A percentile compares a stretch with the other conserved stretches of the same genome.
Conservation (phyloP, 2,329 filamentous ascomycete genomes). For the Epichloe sp. region DNA sequence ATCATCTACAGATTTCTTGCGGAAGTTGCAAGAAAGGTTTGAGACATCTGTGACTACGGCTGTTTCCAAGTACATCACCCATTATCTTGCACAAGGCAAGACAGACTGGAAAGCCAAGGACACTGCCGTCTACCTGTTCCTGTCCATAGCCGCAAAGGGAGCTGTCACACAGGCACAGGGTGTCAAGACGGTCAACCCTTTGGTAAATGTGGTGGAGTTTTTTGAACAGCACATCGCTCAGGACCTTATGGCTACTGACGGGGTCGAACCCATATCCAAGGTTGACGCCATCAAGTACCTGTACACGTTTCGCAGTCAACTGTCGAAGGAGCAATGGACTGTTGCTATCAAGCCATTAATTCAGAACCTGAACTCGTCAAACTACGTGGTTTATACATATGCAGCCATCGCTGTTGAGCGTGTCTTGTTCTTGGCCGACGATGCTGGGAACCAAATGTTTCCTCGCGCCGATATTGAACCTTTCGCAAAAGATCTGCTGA, state of each 20-base stretch:
- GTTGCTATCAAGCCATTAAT: conserved; percentile 80
- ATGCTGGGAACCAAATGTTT: conserved; percentile 65
- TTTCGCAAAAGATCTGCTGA: conserved; percentile 71
- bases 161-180: conserved; percentile 76
- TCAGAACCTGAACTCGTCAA: conserved; percentile 75
- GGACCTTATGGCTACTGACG: conserved; percentile 63
- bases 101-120: conserved; percentile 95
- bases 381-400: conserved; percentile 97
- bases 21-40: conserved; percentile 79
- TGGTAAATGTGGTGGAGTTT: conserved; percentile 84
- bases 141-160: conserved; percentile 87
- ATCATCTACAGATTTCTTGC: conserved; percentile 88
- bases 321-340: conserved; percentile 86
- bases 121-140: conserved; percentile 92
- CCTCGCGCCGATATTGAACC: conserved; percentile 64
- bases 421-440: conserved; percentile 71
- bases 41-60: conserved; percentile 73
- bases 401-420: conserved; percentile 94
- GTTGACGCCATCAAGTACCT: conserved; percentile 98
- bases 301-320: conserved; percentile 89
- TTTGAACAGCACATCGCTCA: conserved; percentile 85
- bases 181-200: conserved; percentile 77
- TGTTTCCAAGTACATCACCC: conserved; percentile 76
- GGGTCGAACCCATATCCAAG: conserved; percentile 73
- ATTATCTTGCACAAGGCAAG: conserved; percentile 71